Evolutionary conservation across 805 yeast genomes (phyloP).

Genomic region (Cyberlindnera lachancei): DNA sequence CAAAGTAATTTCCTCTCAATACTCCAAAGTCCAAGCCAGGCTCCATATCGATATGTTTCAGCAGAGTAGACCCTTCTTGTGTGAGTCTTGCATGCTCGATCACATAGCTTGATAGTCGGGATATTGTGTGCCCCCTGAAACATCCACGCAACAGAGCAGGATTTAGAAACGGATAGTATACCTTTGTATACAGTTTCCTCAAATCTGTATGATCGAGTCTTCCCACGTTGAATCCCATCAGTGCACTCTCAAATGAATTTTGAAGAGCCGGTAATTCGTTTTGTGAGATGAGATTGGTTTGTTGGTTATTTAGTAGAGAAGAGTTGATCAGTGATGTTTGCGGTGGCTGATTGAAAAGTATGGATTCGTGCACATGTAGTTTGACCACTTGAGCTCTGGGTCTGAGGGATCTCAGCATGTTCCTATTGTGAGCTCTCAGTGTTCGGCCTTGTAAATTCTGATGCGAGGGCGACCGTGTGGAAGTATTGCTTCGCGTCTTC

Average conservation of each 20-base stretch:
- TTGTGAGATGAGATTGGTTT: slow-evolving; percentile 6
- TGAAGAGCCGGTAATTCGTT: slow-evolving; percentile 8
- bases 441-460: too few species aligned
- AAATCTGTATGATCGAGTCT: slow-evolving; percentile 4
- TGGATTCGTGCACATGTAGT: slow-evolving; percentile 19
- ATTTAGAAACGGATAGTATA: slow-evolving; percentile 16
- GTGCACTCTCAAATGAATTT: slow-evolving; percentile 9
- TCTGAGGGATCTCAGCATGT: slow-evolving; percentile 3
- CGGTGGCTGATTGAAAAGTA: slow-evolving; percentile 10
- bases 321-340: slow-evolving; percentile 15
- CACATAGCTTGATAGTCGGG: slow-evolving; percentile 1
- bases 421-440: too few species aligned
- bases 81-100: slow-evolving; percentile 7
- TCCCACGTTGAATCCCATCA: slow-evolving; percentile 1
- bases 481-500: too few species aligned
- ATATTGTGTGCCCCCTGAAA: slow-evolving; percentile 6
- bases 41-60: slow-evolving; percentile 4
- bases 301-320: slow-evolving; percentile 9
- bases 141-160: slow-evolving; percentile 6
- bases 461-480: too few species aligned
- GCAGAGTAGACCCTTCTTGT: slow-evolving; percentile 2
- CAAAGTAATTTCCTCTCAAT: slow-evolving; percentile 15
- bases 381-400: slow-evolving; percentile 1
- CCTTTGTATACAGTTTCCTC: slow-evolving; percentile 10
- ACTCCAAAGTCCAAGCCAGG: slow-evolving; percentile 15